Evolutionary conservation across 2,329 filamentous ascomycete genomes (phyloP).

Genomic region (Xylariaceae sp.): DNA sequence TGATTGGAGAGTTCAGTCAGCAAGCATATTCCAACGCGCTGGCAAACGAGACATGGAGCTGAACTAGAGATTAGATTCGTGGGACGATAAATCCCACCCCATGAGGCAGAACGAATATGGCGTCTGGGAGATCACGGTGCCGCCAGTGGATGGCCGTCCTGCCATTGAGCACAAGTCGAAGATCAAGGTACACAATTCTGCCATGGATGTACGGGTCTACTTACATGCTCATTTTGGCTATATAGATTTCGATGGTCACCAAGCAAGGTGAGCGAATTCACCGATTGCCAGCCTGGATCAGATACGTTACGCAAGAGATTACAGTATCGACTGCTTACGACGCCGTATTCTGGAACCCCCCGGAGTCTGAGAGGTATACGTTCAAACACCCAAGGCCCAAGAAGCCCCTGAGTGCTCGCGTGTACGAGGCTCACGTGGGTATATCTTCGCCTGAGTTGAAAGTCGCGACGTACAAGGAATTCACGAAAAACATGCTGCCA

Average conservation of each 20-base stretch:
- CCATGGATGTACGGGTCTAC: background rate
- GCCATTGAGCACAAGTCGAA: conserved; percentile 92
- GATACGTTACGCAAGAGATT: conserved; percentile 90
- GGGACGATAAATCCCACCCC: conserved; percentile 76
- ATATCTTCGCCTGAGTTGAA: conserved; percentile 88
- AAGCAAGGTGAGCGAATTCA: conserved; percentile 78
- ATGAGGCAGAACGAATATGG: conserved; percentile 87
- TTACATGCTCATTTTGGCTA: background rate
- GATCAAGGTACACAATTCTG: conserved; percentile 66
- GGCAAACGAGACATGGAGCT: conserved; percentile 22
- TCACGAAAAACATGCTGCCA: conserved; percentile 86
- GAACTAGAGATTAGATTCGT: conserved; percentile 59
- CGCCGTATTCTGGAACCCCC: conserved; percentile 95
- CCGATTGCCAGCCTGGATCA: conserved; percentile 93
- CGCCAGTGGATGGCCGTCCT: conserved; percentile 66
- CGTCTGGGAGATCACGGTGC: conserved; percentile 78
- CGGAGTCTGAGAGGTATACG: conserved; percentile 66
- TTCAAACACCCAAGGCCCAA: conserved; percentile 80
- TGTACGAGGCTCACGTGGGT: conserved; percentile 98
- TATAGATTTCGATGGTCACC: conserved; percentile 75
- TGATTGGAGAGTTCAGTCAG: conserved; percentile 93
- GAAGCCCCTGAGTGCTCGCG: conserved; percentile 80
- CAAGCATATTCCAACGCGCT: conserved; percentile 31
- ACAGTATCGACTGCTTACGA: conserved; percentile 88
- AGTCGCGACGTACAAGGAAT: conserved; percentile 95